phyloP scores from a whole-genome alignment of 2,329 filamentous ascomycete genomes.

The Beauveria sp. region DNA sequence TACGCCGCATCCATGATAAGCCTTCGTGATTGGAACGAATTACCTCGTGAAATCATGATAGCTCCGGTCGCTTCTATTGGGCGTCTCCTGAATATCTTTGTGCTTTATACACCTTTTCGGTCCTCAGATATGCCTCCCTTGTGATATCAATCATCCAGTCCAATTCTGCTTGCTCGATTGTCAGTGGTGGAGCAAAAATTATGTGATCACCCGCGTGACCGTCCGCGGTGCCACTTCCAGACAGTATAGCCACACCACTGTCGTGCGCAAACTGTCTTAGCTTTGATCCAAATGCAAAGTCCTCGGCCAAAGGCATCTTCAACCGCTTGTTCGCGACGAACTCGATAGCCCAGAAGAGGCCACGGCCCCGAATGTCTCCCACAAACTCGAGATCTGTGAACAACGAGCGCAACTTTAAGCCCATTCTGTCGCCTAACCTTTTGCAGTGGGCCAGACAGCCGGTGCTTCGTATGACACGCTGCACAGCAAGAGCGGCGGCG shows the following conservation, averaged over 20 bases:
- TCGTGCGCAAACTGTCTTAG: not conserved
- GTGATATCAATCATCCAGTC: not conserved
- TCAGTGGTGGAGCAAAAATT: not conserved
- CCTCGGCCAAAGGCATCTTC: not conserved
- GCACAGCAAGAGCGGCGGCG: conserved; percentile 20
- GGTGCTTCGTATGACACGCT: conserved; percentile 38
- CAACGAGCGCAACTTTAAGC: not conserved
- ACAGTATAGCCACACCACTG: not conserved
- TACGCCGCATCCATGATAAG: too few species aligned
- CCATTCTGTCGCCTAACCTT: conserved; percentile 12
- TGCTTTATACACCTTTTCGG: too few species aligned
- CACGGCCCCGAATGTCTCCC: conserved; percentile 21
- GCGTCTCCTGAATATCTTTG: too few species aligned
- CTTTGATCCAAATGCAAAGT: not conserved
- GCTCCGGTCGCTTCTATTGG: too few species aligned
- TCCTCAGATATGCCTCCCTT: not conserved
- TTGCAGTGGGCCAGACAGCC: not conserved
- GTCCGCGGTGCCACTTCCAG: not conserved
- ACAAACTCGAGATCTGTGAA: conserved; percentile 15
- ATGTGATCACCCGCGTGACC: not conserved
- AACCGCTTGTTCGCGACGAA: not conserved
- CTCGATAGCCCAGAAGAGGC: conserved; percentile 23
- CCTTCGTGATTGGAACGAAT: too few species aligned
- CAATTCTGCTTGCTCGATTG: not conserved
- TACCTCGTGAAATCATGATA: too few species aligned